A percentile compares a stretch with the other conserved stretches of the same genome.
phyloP scores from a whole-genome alignment of 306 rosid species.

The Quercus alba region DNA sequence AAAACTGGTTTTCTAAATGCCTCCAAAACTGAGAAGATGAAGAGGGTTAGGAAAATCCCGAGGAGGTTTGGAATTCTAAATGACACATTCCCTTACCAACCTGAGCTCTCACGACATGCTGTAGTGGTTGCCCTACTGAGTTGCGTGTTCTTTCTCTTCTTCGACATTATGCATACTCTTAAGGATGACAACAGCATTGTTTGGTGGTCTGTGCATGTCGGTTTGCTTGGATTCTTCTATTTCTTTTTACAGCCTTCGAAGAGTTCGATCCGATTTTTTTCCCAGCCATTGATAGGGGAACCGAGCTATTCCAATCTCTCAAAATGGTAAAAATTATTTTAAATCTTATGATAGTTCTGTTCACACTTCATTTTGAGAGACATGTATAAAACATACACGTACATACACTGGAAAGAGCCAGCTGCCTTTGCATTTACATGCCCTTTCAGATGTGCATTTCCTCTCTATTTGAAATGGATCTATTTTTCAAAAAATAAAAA shows the following conservation, averaged over 20 bases:
- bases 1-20: too few species aligned
- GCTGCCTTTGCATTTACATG: too few species aligned
- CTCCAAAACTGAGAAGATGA: too few species aligned
- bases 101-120: conserved; percentile 90
- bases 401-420: too few species aligned
- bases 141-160: conserved; percentile 84
- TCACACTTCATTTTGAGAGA: too few species aligned
- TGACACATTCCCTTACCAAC: neutral
- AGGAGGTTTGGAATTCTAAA: too few species aligned
- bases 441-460: too few species aligned
- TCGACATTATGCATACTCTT: conserved; percentile 82
- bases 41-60: too few species aligned
- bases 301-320: conserved; percentile 96
- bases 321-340: conserved; percentile 62
- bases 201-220: conserved; percentile 92
- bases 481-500: too few species aligned
- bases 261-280: too few species aligned
- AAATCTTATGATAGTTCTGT: neutral
- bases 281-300: conserved; percentile 84
- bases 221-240: conserved; percentile 81
- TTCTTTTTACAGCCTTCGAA: conserved; percentile 94
- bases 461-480: too few species aligned
- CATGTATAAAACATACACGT: too few species aligned
- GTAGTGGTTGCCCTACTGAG: conserved; percentile 83
- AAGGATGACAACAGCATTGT: conserved; percentile 78